Evolutionary conservation across 768 basidiomycete species (phyloP).

Genomic region (Serpula lacrymans): DNA sequence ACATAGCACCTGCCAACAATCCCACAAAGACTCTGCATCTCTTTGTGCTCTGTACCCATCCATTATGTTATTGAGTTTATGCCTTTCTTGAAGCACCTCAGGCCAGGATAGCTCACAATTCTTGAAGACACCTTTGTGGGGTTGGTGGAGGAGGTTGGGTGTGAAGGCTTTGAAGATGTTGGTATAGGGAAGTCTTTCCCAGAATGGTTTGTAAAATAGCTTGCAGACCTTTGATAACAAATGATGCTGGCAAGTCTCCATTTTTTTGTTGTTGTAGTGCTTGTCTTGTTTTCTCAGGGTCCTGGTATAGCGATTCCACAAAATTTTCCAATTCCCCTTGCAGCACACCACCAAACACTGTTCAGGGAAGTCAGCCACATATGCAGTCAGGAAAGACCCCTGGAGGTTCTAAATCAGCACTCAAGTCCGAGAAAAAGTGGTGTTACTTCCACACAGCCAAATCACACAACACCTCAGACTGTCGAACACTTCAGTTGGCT

Average conservation of each 20-base stretch:
- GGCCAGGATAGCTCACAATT: constrained; percentile 24
- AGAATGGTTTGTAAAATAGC: constrained; percentile 30
- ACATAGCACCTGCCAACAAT: constrained; percentile 1
- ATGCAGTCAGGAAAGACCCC: constrained; percentile 12
- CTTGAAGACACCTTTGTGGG: constrained; percentile 45
- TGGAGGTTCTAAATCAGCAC: too few species aligned
- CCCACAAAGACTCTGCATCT: constrained; percentile 12
- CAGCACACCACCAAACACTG: constrained; percentile 12
- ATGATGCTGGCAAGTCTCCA: too few species aligned
- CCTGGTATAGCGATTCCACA: background rate
- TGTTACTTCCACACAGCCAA: too few species aligned
- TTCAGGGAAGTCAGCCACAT: constrained; percentile 13
- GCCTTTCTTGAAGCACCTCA: constrained; percentile 8
- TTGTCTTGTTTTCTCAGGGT: background rate
- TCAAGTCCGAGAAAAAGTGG: too few species aligned
- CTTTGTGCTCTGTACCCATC: constrained; percentile 7
- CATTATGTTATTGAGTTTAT: constrained; percentile 5
- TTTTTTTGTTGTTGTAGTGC: constrained; percentile 2
- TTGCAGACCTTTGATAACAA: constrained; percentile 10
- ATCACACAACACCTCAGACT: too few species aligned
- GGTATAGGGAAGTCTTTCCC: constrained; percentile 34
- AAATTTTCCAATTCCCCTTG: constrained; percentile 7
- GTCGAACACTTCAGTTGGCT: too few species aligned
- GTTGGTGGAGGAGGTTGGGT: constrained; percentile 42
- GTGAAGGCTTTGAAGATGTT: constrained; percentile 37